These are phyloP conservation scores for Paecilomyces variotii DNA, from an alignment of 2,329 filamentous ascomycete genomes.

Conservation along the genomic window DNA sequence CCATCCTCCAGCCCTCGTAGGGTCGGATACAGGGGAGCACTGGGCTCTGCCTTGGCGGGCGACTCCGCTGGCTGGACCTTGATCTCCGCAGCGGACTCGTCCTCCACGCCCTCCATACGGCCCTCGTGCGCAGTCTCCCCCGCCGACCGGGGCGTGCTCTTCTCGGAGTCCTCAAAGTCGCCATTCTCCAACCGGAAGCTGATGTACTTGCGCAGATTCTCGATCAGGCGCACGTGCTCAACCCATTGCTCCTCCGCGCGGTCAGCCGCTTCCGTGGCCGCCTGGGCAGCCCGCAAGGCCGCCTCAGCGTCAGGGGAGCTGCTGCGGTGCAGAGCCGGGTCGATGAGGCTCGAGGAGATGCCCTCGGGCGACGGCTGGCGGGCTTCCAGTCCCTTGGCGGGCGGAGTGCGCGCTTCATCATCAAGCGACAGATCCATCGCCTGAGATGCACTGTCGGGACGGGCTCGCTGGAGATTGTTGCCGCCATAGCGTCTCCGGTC, in stretches of 20 bases:
- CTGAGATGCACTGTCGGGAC: conserved; percentile 30
- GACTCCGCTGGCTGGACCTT: neutral
- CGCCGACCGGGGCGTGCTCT: conserved; percentile 11
- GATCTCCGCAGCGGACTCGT: neutral
- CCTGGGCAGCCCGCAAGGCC: conserved; percentile 27
- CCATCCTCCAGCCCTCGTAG: conserved; percentile 11
- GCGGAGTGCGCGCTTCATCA: conserved; percentile 25
- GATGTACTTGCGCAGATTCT: conserved; percentile 51
- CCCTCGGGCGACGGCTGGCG: conserved; percentile 10
- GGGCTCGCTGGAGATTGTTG: conserved; percentile 50
- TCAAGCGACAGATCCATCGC: conserved; percentile 31
- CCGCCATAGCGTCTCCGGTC: conserved; percentile 55
- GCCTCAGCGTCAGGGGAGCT: conserved; percentile 23
- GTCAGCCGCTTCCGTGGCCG: conserved; percentile 32
- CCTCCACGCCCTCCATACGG: conserved; percentile 11
- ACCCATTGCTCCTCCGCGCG: conserved; percentile 50
- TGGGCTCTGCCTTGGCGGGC: conserved; percentile 1
- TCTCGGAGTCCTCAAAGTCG: conserved; percentile 34
- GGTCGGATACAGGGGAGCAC: conserved; percentile 15
- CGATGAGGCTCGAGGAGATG: conserved; percentile 33
- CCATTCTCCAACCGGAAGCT: conserved; percentile 46
- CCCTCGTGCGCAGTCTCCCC: conserved; percentile 12
- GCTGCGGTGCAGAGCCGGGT: conserved; percentile 32
- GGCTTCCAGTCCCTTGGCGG: conserved; percentile 17
- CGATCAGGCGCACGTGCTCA: conserved; percentile 57